phyloP scores from a whole-genome alignment of 257 asterid genomes.

The Ilex asprella region DNA sequence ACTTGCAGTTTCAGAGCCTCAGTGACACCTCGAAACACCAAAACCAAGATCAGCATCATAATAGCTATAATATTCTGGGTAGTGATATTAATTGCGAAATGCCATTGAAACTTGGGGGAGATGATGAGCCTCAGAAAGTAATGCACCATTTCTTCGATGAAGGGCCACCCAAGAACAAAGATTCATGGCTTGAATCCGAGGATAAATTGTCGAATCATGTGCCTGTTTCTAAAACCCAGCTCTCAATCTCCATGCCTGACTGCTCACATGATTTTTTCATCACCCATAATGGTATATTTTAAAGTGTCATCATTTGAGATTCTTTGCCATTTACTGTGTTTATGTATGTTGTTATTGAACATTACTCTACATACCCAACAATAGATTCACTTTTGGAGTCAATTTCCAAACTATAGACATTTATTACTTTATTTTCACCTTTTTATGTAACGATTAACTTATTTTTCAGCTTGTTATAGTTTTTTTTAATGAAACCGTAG shows the following conservation, averaged over 20 bases:
- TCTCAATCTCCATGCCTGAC: slow-evolving; percentile 57
- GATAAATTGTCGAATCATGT: slow-evolving; percentile 31
- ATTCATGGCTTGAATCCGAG: slow-evolving; percentile 36
- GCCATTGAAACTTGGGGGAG: slow-evolving; percentile 12
- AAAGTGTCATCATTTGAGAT: neutral
- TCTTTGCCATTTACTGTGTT: too few relatives aligned
- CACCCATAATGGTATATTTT: slow-evolving; percentile 49
- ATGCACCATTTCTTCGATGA: slow-evolving; percentile 95
- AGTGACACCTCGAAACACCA: slow-evolving; percentile 27
- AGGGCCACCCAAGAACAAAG: slow-evolving; percentile 43
- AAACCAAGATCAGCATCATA: slow-evolving; percentile 2
- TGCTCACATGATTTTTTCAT: slow-evolving; percentile 73
- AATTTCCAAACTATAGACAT: too few relatives aligned
- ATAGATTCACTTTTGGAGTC: too few relatives aligned
- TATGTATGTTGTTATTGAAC: too few relatives aligned
- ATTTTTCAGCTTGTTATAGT: too few relatives aligned
- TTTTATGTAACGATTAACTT: too few relatives aligned
- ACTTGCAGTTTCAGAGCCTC: slow-evolving; percentile 22
- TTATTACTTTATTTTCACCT: too few relatives aligned
- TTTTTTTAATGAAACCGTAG: too few relatives aligned
- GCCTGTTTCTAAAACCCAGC: slow-evolving; percentile 41
- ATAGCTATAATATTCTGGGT: slow-evolving; percentile 13
- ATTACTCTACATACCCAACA: too few relatives aligned
- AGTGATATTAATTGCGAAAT: slow-evolving; percentile 5
- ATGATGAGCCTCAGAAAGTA: slow-evolving; percentile 62